Conservation (phyloP, 345 rosid species). For the Arabidopsis thaliana region DNA sequence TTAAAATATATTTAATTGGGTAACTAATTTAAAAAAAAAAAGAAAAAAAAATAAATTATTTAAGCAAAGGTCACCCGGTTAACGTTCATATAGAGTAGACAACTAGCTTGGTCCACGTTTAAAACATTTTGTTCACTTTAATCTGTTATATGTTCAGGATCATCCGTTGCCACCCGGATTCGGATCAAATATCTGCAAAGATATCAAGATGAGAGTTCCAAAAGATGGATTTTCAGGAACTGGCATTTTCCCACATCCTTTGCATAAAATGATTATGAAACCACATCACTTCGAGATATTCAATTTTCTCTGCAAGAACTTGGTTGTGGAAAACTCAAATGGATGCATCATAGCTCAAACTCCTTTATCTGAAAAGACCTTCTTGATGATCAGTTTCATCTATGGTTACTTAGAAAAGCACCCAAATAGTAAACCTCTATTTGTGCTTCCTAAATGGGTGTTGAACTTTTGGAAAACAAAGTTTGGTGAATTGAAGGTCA, state of each 20-base stretch:
- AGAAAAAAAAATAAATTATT: too few species aligned
- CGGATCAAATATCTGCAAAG: too few species aligned
- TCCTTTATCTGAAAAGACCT: not conserved
- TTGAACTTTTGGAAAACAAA: conserved; percentile 60
- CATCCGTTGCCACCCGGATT: too few species aligned
- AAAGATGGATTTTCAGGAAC: not conserved
- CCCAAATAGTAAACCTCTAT: conserved; percentile 62
- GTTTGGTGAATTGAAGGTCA: conserved; percentile 61
- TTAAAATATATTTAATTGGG: too few species aligned
- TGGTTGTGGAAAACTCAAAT: not conserved
- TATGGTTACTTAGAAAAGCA: conserved; percentile 65
- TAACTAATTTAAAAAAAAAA: too few species aligned
- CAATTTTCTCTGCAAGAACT: not conserved
- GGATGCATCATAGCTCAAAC: not conserved
- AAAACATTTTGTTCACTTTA: too few species aligned
- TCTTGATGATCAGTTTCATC: conserved; percentile 38
- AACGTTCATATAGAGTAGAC: too few species aligned
- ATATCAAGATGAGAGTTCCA: not conserved
- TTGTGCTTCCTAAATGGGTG: conserved; percentile 69
- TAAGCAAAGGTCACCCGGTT: too few species aligned
- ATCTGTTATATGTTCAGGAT: too few species aligned
- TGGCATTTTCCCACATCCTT: not conserved
- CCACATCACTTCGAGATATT: not conserved
- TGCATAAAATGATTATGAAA: not conserved
- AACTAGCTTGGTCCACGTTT: too few species aligned